A percentile compares a stretch with the other conserved stretches of the same genome.
These are phyloP conservation scores for Limonium bicolor DNA, from an alignment of 148 eudicot species.

Conservation along the genomic window DNA sequence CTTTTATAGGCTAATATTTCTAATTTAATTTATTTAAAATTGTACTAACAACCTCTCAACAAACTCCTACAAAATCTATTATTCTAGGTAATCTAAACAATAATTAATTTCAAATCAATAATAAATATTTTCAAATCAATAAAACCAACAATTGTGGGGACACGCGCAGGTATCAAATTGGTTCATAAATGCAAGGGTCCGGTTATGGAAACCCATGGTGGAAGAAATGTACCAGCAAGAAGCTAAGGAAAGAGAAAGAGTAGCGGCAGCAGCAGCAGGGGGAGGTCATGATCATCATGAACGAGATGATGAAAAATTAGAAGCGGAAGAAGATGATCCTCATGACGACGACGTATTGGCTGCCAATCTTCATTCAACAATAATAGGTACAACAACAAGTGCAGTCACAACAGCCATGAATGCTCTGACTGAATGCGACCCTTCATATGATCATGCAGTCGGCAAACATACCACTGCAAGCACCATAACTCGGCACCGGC, in stretches of 20 bases:
- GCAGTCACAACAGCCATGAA: not conserved
- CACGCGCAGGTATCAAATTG: conserved; percentile 71
- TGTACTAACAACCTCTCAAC: too few relatives aligned
- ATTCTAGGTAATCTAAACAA: not conserved
- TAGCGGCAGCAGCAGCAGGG: conserved; percentile 7
- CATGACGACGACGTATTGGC: not conserved
- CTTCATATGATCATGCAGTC: too few relatives aligned
- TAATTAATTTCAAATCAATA: not conserved
- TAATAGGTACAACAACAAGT: not conserved
- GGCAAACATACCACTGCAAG: not conserved
- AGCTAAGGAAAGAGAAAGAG: too few relatives aligned
- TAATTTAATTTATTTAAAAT: too few relatives aligned
- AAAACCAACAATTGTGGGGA: not conserved
- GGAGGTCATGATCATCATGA: not conserved
- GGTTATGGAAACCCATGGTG: conserved; percentile 79
- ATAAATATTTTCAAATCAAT: not conserved
- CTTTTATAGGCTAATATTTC: too few relatives aligned
- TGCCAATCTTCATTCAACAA: not conserved
- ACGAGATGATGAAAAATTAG: not conserved
- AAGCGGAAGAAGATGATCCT: not conserved
- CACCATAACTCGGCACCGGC: too few relatives aligned
- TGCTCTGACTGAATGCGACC: not conserved
- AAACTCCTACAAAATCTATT: too few relatives aligned
- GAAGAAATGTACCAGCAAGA: conserved; percentile 75
- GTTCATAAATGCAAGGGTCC: conserved; percentile 76